Evolutionary conservation across 2,329 filamentous ascomycete genomes (phyloP), one percentile per base, ranked within the genome.

Genomic region (Gaeumannomyces sp.): DNA sequence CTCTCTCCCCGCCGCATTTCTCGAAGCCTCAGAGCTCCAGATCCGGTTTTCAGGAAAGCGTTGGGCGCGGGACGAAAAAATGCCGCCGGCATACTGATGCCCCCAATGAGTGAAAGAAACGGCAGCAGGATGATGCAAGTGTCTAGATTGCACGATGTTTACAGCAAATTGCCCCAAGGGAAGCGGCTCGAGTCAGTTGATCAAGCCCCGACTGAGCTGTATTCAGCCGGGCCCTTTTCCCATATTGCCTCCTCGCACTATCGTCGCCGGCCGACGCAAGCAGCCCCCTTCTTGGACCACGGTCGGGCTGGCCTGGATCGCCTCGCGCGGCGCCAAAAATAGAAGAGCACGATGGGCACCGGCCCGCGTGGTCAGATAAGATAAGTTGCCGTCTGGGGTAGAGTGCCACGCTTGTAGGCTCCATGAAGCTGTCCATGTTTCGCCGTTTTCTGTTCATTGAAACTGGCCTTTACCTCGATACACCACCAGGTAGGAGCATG

Each of bases 171-270:
- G 45, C 11, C 35, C 13, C 35, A n/a, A 11, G 11, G 22, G 7
- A n/a, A n/a, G 45, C 45, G n/a, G 45, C 45, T 11, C 7, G 19
- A 25, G 45, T 53, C 45, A 19, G 22, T 19, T 53, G 45, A 53
- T 25, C 45, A 53, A 25, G n/a, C 19, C 45, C 3, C 45, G 19
- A n/a, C 11, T 25, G 68, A 69, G 64, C 31, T 33, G 53, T 22
- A 68, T 71, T 73, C 71, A 72, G 61, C 72, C 73, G 72, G 69
- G 38, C 58, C 61, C 68, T 73, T 74, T 71, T 74, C 64, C 72
- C 72, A 74, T 67, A 74, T 72, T 74, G 31, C 22, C 45, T 22
- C 19, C 22, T 25, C 22, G 22, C 25, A 53, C 45, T 25, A 10
- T 53, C 45, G 45, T 53, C 45, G 22, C 11, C 45, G 22, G n/a